phyloP scores from a whole-genome alignment of 2,329 filamentous ascomycete genomes.

The Taxawa tesnikishii region DNA sequence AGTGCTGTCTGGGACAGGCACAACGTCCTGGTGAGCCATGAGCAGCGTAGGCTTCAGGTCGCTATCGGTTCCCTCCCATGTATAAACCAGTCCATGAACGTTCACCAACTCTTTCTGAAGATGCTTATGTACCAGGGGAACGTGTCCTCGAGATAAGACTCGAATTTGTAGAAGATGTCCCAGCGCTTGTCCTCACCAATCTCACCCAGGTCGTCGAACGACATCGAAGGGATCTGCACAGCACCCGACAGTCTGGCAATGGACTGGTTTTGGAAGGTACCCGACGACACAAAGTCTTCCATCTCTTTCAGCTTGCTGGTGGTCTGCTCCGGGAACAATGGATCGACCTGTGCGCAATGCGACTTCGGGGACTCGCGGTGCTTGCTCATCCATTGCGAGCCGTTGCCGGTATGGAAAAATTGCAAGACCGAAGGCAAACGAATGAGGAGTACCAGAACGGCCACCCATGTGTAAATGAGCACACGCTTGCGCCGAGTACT shows the following conservation, averaged over 20 bases:
- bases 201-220: conserved; percentile 43
- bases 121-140: conserved; percentile 35
- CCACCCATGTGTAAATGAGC: too few relatives aligned
- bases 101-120: conserved; percentile 43
- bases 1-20: conserved; percentile 33
- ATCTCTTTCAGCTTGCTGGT: conserved; percentile 14
- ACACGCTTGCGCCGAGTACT: too few relatives aligned
- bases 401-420: too few relatives aligned
- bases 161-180: conserved; percentile 40
- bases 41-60: conserved; percentile 42
- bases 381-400: too few relatives aligned
- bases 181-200: conserved; percentile 44
- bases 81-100: conserved; percentile 49
- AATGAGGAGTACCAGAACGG: too few relatives aligned
- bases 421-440: too few relatives aligned
- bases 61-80: conserved; percentile 40
- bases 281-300: conserved; percentile 18
- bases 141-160: conserved; percentile 33
- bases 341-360: conserved; percentile 8
- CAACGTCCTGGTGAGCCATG: conserved; percentile 45
- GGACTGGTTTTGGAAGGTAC: conserved; percentile 18
- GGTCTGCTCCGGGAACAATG: conserved; percentile 5
- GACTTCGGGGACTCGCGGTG: too few relatives aligned
- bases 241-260: conserved; percentile 40
- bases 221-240: conserved; percentile 42